phyloP scores from a whole-genome alignment of 1,284 basidiomycete species.

The Phylloporus sp. region DNA sequence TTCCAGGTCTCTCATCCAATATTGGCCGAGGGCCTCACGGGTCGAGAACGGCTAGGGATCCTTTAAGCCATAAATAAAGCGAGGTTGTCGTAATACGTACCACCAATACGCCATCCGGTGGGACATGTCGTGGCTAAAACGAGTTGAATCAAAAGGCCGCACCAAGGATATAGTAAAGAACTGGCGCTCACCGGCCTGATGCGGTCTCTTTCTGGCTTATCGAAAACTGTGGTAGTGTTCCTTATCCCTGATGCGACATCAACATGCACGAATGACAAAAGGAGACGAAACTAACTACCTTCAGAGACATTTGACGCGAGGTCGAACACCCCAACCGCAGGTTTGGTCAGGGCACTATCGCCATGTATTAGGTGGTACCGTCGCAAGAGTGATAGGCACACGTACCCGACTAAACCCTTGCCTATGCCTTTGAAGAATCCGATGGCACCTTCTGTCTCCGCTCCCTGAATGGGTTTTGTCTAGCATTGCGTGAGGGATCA shows the following conservation, averaged over 20 bases:
- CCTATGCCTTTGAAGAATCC: constrained; percentile 99
- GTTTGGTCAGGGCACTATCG: constrained; percentile 89
- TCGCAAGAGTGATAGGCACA: constrained; percentile 14
- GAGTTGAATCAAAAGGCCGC: not conserved
- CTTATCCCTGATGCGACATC: constrained; percentile 64
- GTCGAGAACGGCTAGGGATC: constrained; percentile 76
- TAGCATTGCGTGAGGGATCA: constrained; percentile 33
- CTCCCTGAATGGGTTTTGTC: constrained; percentile 97
- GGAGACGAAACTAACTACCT: constrained; percentile 48
- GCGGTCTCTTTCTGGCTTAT: constrained; percentile 89
- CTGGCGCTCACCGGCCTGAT: constrained; percentile 68
- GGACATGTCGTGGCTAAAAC: constrained; percentile 80
- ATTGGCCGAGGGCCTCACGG: constrained; percentile 93
- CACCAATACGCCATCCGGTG: constrained; percentile 83
- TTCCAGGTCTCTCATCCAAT: constrained; percentile 94
- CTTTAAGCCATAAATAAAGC: constrained; percentile 4
- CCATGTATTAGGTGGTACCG: constrained; percentile 20
- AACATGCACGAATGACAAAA: not conserved
- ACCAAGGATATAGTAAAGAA: not conserved
- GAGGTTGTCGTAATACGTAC: constrained; percentile 49
- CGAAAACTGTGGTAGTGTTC: constrained; percentile 98
- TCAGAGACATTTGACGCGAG: constrained; percentile 96
- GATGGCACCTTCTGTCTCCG: constrained; percentile 90
- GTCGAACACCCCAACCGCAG: constrained; percentile 96
- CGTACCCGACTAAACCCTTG: constrained; percentile 92